Evolutionary conservation across 148 eudicot genomes (phyloP).

Genomic region (Selenicereus undatus): DNA sequence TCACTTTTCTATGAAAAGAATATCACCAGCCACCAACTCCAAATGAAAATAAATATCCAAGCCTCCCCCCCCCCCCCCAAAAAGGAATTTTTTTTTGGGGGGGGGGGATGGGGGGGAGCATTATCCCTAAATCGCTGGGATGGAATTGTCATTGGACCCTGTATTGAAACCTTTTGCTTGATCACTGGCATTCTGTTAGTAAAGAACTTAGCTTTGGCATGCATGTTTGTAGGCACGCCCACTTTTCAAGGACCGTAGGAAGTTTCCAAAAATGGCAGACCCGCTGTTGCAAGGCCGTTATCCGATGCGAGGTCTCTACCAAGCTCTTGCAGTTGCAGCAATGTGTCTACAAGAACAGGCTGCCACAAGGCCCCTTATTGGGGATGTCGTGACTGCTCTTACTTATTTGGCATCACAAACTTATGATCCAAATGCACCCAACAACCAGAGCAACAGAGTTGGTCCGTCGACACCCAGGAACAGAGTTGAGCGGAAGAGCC

Average conservation of each 20-base stretch:
- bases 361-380: slow-evolving; percentile 87
- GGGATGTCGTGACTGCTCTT: slow-evolving; percentile 92
- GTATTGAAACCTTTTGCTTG: not conserved
- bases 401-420: slow-evolving; percentile 88
- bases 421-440: slow-evolving; percentile 65
- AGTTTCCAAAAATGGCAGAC: slow-evolving; percentile 97
- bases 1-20: not conserved
- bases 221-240: slow-evolving; percentile 73
- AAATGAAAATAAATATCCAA: not conserved
- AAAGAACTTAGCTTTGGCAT: not conserved
- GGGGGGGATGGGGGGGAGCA: too few species aligned
- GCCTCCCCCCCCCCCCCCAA: not conserved
- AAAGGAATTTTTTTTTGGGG: not conserved
- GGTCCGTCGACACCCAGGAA: slow-evolving; percentile 56
- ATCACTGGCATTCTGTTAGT: not conserved
- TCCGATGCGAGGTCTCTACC: slow-evolving; percentile 93
- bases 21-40: not conserved
- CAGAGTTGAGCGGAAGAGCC: slow-evolving; percentile 53
- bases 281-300: slow-evolving; percentile 85
- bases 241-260: slow-evolving; percentile 88
- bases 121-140: too few species aligned
- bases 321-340: slow-evolving; percentile 98
- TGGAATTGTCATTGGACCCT: not conserved
- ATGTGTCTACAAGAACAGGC: slow-evolving; percentile 99
- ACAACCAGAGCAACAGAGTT: slow-evolving; percentile 46